phyloP scores from a whole-genome alignment of 441 rosid species.

The Erodium moschatum region DNA sequence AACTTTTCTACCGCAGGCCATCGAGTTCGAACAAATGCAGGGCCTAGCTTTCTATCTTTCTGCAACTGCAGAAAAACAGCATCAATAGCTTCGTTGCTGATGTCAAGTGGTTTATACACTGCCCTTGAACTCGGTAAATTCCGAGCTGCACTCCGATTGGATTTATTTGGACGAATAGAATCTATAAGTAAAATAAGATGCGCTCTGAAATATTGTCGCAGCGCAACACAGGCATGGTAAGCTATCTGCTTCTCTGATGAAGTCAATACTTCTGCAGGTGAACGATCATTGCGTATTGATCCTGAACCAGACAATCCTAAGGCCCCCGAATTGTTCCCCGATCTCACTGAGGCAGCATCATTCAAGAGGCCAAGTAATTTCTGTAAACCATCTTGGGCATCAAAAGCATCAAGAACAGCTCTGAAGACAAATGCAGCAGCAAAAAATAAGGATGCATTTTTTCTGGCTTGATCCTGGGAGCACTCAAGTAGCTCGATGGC shows the following conservation, averaged over 20 bases:
- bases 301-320: constrained; percentile 39
- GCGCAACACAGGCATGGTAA: constrained; percentile 80
- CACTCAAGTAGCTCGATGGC: constrained; percentile 83
- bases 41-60: constrained; percentile 90
- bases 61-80: constrained; percentile 78
- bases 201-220: constrained; percentile 97
- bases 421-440: constrained; percentile 90
- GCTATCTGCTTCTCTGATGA: constrained; percentile 94
- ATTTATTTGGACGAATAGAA: constrained; percentile 81
- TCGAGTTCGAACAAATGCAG: constrained; percentile 72
- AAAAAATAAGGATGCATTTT: constrained; percentile 88
- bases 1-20: constrained; percentile 86
- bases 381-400: constrained; percentile 77
- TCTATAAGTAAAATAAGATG: constrained; percentile 87
- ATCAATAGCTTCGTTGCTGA: constrained; percentile 96
- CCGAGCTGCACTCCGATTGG: constrained; percentile 60
- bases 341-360: constrained; percentile 86
- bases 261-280: constrained; percentile 77
- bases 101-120: constrained; percentile 86
- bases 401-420: constrained; percentile 96
- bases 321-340: constrained; percentile 65
- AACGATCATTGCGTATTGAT: constrained; percentile 59
- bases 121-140: constrained; percentile 73
- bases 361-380: constrained; percentile 68
- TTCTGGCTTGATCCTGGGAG: constrained; percentile 78